phyloP scores from a whole-genome alignment of 768 basidiomycete genomes.

The Crucibulum laeve region DNA sequence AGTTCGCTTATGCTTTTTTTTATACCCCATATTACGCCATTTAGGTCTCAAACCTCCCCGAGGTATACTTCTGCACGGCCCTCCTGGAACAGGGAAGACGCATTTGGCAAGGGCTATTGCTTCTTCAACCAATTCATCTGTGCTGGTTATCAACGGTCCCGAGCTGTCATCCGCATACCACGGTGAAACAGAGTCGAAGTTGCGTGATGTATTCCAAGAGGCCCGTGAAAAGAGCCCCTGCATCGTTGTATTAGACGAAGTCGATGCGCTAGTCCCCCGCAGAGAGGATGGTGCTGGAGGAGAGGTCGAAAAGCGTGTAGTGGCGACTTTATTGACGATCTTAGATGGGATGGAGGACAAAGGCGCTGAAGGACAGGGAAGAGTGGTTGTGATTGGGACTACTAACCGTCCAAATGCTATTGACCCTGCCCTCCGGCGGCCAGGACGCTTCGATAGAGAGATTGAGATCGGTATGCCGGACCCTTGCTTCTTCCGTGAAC shows the following conservation, averaged over 20 bases:
- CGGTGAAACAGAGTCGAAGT: constrained; percentile 90
- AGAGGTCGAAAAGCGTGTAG: constrained; percentile 94
- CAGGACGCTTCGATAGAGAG: constrained; percentile 91
- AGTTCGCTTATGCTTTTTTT: constrained; percentile 1
- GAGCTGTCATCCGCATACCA: constrained; percentile 95
- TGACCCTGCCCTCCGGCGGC: constrained; percentile 85
- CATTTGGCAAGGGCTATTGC: constrained; percentile 94
- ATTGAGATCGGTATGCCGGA: constrained; percentile 78
- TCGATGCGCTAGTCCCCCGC: constrained; percentile 90
- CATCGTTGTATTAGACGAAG: constrained; percentile 93
- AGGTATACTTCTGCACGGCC: constrained; percentile 91
- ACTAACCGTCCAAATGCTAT: constrained; percentile 96
- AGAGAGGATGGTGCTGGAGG: constrained; percentile 88
- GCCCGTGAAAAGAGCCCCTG: constrained; percentile 82
- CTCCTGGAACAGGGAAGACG: constrained; percentile 97
- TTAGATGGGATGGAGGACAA: constrained; percentile 84
- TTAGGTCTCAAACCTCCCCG: constrained; percentile 91
- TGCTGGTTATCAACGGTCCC: constrained; percentile 94
- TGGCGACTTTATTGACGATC: constrained; percentile 90
- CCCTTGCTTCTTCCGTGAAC: neutral
- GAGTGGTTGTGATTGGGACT: constrained; percentile 93
- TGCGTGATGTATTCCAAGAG: constrained; percentile 86
- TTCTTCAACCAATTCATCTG: constrained; percentile 76
- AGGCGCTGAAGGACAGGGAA: constrained; percentile 35
- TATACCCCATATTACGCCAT: constrained; percentile 4